These are phyloP conservation scores for Plantago major DNA, from an alignment of 257 asterid genomes.

Conservation along the genomic window DNA sequence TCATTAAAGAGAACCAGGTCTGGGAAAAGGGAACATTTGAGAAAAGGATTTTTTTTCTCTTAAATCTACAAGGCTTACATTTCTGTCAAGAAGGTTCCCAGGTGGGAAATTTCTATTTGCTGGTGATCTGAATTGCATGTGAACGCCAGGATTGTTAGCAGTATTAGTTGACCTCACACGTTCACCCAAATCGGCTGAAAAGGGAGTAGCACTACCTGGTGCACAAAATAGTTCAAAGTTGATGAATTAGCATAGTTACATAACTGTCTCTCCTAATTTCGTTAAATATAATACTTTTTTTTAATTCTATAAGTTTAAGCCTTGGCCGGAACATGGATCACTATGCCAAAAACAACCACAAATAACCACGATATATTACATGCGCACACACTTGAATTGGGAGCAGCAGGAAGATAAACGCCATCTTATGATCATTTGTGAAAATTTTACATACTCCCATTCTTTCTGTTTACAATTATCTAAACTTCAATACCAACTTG, in stretches of 20 bases:
- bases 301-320: constrained; percentile 6
- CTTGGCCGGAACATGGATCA: constrained; percentile 3
- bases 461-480: not conserved
- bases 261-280: not conserved
- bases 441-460: not conserved
- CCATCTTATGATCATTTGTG: not conserved
- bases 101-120: constrained; percentile 49
- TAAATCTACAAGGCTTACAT: constrained; percentile 21
- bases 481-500: not conserved
- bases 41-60: too few relatives aligned
- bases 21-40: too few relatives aligned
- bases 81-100: constrained; percentile 56
- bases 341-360: not conserved
- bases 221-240: constrained; percentile 22
- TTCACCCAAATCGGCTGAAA: constrained; percentile 49
- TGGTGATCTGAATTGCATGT: constrained; percentile 72
- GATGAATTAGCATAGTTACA: constrained; percentile 19
- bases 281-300: not conserved
- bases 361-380: not conserved
- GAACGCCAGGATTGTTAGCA: constrained; percentile 53
- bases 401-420: not conserved
- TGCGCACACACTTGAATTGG: not conserved
- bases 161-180: constrained; percentile 52
- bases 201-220: constrained; percentile 48
- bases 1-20: not conserved